Base-by-base conservation (phyloP, 768 basidiomycete species). In the Collybia sp. region DNA sequence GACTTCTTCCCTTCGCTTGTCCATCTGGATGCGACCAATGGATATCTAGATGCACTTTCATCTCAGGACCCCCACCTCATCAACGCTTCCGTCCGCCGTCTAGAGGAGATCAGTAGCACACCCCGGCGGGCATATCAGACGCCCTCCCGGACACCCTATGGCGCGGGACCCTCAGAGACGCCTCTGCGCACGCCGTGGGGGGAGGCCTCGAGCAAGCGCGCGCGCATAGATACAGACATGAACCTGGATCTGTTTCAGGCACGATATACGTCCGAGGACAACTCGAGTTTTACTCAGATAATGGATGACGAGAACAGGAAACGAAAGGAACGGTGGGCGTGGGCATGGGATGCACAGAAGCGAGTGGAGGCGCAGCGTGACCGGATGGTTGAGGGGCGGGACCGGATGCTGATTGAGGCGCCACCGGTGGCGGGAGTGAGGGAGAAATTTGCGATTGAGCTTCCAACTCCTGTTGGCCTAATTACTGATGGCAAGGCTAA, bases 1-100 rank as follows among this genome's bases (percentile, higher is more conserved):
- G 95, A 98, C 68, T 99, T 99, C 76, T 99, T 98, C 59, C 96
- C 96, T 0, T 91, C 91, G 11, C 79, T 98, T 9, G 81, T 85
- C 13, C 89, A 91, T 55, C 76, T 95, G 19, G 89, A 94, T 55
- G 88, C 91, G 15, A 88, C 90, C 30, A 92, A 94, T 61, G 76
- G 73, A 47, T 93, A 93, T 65, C 79, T 95, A 17, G 83, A 87
- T 49, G 92, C 92, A 2, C 67, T 92, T 34, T 75, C 77, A 37
- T 72, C 82, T n/a, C 71, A 82, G 49, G 90, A 96, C 62, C 81
- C 87, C 1, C 69, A 77, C 46, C 77, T 86, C n/a, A 83, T 94
- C 46, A 73, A 79, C 38, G 79, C 83, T 0, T 85, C 88, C 25
- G 87, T 92, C 1, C 82, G 83, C 38, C 76, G 80, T 30, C 72